Evolutionary conservation across 352 stramenopile genomes (phyloP), one percentile per base, ranked within the genome.

Genomic region (Globisporangium irregulare): DNA sequence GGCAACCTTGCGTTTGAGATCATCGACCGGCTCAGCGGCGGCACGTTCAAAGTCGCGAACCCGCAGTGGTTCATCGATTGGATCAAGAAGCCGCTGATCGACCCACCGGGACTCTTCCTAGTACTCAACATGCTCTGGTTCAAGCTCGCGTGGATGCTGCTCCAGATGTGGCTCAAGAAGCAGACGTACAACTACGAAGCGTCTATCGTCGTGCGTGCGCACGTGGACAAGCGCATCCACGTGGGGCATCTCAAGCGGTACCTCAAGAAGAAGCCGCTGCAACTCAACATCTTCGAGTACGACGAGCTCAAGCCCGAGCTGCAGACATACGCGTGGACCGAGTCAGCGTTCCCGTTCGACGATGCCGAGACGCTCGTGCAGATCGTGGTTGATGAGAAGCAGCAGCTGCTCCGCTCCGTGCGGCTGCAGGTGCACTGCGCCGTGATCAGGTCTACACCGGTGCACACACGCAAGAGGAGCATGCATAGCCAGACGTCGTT

Each of bases 1-100:
- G 96, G 93, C 1, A 92, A 93, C 41, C 74, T 99, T 6, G 92
- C 95, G 10, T 99, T 99, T 73, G 93, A 98, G 58, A 68, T 99
- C 51, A 73, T 99, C 10, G 97, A 99, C 77, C 86, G 95, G 51
- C 76, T 99, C 32, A 98, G 93, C 29, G 96, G 96, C 8, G 81
- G 90, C 7, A 81, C 77, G 4, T 99, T 97, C 81, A 95, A 95
- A 57, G 84, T 99, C 15, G 74, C 94, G 0, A 96, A 95, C 69
- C 80, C 92, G 29, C 71, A 73, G 36, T 98, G 90, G 92, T 87
- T 96, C 57, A 55, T 92, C 34, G 71, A 88, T 56, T 93, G 77
- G 74, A 81, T 94, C 58, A 88, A 90, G 58, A 80, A 77, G 51
- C 82, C 85, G 56, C 72, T 94, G 25, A 79, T 93, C 36, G 80